Evolutionary conservation across 306 rosid species (phyloP).

Genomic region (Lupinus albus): DNA sequence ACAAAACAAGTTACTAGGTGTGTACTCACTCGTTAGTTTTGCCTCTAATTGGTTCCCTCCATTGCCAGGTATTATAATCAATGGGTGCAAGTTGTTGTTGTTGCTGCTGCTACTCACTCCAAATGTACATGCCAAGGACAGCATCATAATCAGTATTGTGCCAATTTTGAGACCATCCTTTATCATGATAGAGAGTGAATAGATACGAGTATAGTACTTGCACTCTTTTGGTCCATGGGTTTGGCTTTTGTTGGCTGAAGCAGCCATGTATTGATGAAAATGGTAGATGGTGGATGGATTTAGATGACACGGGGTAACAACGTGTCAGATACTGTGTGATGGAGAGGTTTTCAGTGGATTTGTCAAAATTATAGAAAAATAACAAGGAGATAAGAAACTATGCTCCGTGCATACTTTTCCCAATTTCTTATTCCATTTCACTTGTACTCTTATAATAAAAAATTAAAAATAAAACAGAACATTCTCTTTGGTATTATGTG

Average conservation of each 20-base stretch:
- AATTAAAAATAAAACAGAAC: too few species aligned
- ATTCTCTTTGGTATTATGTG: too few species aligned
- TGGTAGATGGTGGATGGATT: too few species aligned
- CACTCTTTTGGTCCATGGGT: not conserved
- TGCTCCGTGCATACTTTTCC: too few species aligned
- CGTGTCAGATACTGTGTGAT: not conserved
- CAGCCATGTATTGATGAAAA: not conserved
- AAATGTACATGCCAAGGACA: slow-evolving; percentile 48
- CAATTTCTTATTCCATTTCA: too few species aligned
- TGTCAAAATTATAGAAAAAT: too few species aligned
- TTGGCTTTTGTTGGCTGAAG: slow-evolving; percentile 1
- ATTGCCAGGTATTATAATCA: slow-evolving; percentile 73
- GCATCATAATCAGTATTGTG: slow-evolving; percentile 45
- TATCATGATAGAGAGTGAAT: slow-evolving; percentile 9
- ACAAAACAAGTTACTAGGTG: slow-evolving; percentile 59
- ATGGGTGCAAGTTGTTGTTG: slow-evolving; percentile 72
- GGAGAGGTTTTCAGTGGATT: too few species aligned
- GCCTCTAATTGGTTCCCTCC: slow-evolving; percentile 96
- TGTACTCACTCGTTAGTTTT: slow-evolving; percentile 54
- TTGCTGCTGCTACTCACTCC: slow-evolving; percentile 45
- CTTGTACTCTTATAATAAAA: too few species aligned
- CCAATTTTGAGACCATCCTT: slow-evolving; percentile 33
- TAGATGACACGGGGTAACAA: not conserved
- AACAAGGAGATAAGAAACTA: too few species aligned
- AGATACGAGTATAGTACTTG: not conserved